Percentiles rank a stretch among this genome's conserved stretches.
These are phyloP conservation scores for Zhuliangozyma blackwelliae DNA, from an alignment of 1,139 yeast species.

Conservation along the genomic window DNA sequence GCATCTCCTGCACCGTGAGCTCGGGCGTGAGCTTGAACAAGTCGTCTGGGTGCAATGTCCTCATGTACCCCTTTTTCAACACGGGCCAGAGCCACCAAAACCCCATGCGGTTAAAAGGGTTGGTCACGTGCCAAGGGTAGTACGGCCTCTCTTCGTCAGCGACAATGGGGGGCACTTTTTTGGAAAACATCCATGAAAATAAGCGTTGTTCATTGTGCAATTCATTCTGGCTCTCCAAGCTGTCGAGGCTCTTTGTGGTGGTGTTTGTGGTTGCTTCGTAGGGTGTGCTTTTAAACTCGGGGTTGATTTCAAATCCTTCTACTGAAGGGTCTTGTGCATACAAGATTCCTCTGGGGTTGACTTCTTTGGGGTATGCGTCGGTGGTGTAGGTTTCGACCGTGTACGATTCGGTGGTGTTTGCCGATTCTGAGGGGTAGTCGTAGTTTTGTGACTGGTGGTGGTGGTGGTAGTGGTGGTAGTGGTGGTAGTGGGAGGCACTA, in stretches of 20 bases:
- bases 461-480: no score
- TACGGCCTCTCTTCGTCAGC: constrained; percentile 32
- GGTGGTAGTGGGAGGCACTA: no score
- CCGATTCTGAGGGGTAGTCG: no score
- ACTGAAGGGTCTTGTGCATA: not conserved
- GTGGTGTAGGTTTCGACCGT: no score
- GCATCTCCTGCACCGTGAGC: constrained; percentile 39
- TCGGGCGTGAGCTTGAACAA: constrained; percentile 36
- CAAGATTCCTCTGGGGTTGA: no score
- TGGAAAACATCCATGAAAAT: constrained; percentile 32
- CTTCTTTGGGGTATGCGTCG: no score
- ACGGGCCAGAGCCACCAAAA: constrained; percentile 44
- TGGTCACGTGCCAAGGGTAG: constrained; percentile 35
- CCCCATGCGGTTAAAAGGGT: constrained; percentile 22
- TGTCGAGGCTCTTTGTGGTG: not conserved
- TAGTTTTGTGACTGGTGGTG: no score
- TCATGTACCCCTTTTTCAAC: constrained; percentile 36
- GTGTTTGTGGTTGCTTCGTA: not conserved
- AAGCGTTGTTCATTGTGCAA: constrained; percentile 26
- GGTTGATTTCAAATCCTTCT: not conserved
- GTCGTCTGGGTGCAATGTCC: constrained; percentile 40
- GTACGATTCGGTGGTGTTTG: no score
- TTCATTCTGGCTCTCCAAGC: constrained; percentile 8
- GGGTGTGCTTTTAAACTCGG: not conserved
- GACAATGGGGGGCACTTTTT: constrained; percentile 32